Evolutionary conservation across 1,284 basidiomycete species (phyloP), one percentile per base, ranked within the genome.

Genomic region (Mixia osmundae): DNA sequence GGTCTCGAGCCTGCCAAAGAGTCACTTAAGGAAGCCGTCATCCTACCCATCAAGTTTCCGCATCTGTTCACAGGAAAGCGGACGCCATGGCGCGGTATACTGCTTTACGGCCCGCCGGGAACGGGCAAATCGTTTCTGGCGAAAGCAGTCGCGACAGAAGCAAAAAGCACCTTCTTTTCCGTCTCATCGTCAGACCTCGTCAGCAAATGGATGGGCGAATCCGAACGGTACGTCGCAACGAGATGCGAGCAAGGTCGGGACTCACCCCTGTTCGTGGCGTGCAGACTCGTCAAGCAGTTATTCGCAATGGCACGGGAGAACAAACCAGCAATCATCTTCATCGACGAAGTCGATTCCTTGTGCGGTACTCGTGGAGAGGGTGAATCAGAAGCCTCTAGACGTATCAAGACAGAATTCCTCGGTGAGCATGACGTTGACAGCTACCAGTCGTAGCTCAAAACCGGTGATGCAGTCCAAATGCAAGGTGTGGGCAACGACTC

Each of bases 151-250:
- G 91, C 89, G 16, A 97, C 89, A 14, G 89, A 97, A 58, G 83
- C 89, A 40, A 95, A 97, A 61, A 82, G 82, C 54, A 95, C 89
- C 12, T 97, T 97, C 66, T 97, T 91, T 62, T 83, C 77, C 48
- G 83, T 97, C 42, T 83, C 77, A 50, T 85, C 78, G 34, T 77
- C 74, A 56, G 91, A 97, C 54, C 64, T 97, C 36, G 91, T 97
- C 39, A 89, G 80, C 58, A 97, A 97, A 58, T 97, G 89, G 89
- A 91, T 95, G 65, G 89, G 89, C 47, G 89, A 97, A 59, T 87
- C 79, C 15, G 89, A 97, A 60, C 65, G 80, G 82, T 80, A 44
- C 53, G 70, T 58, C 12, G 14, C 18, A 5, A 27, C 29, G 35
- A 40, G 33, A 31, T 14, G 18, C 33, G 23, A 39, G 10, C 6